phyloP scores from a whole-genome alignment of 495 filamentous ascomycete genomes.

The Parmelia sp. region DNA sequence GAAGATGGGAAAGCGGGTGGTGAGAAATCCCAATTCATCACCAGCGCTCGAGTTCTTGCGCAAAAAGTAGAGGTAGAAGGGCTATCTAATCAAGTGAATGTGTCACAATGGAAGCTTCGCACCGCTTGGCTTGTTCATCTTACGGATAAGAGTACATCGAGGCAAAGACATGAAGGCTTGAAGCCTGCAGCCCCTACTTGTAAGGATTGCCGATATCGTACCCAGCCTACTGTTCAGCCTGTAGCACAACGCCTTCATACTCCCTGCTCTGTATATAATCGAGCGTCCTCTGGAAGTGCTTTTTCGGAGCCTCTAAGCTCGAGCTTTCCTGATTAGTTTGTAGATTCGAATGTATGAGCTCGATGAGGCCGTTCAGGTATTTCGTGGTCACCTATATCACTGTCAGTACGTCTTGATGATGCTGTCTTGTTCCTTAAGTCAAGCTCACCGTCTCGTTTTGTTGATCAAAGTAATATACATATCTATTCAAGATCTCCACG shows the following conservation, averaged over 20 bases:
- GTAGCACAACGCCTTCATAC: slow-evolving; percentile 82
- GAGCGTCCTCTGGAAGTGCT: slow-evolving; percentile 88
- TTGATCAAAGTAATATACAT: slow-evolving; percentile 99
- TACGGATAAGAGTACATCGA: neutral
- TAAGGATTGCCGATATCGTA: neutral
- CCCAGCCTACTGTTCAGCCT: slow-evolving; percentile 48
- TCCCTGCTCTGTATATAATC: slow-evolving; percentile 87
- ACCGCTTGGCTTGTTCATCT: neutral
- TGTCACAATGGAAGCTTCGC: neutral
- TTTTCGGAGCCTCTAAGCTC: slow-evolving; percentile 73
- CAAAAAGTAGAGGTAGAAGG: neutral
- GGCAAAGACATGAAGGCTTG: neutral
- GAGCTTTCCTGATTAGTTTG: slow-evolving; percentile 76
- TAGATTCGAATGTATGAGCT: slow-evolving; percentile 94
- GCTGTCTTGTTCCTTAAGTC: neutral
- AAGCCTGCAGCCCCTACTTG: neutral
- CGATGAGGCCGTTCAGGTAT: slow-evolving; percentile 95
- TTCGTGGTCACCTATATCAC: slow-evolving; percentile 75
- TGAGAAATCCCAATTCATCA: neutral
- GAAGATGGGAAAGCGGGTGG: neutral
- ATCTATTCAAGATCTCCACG: slow-evolving; percentile 95
- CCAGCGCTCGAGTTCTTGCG: neutral
- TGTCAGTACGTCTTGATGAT: slow-evolving; percentile 22
- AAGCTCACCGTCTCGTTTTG: slow-evolving; percentile 86
- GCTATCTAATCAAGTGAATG: neutral